Percentiles rank a stretch among this genome's conserved stretches.
These are phyloP conservation scores for Pochonia chlamydosporia DNA, from an alignment of 2,329 filamentous ascomycete genomes.

Conservation along the genomic window DNA sequence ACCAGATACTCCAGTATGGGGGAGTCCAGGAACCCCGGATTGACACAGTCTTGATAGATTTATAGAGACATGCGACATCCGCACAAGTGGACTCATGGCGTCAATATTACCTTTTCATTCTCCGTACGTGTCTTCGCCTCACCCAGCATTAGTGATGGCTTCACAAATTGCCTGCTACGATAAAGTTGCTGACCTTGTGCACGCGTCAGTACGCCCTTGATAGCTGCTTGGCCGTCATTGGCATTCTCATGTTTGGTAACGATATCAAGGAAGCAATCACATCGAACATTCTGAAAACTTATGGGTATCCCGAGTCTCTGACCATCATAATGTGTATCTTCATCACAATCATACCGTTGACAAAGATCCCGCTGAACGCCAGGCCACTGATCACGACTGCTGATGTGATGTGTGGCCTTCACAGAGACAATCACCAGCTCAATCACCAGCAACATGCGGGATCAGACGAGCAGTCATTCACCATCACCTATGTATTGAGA, in stretches of 20 bases:
- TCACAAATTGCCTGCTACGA: background rate
- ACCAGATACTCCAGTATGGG: background rate
- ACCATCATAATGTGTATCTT: conserved; percentile 79
- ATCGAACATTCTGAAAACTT: conserved; percentile 72
- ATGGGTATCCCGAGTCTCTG: conserved; percentile 66
- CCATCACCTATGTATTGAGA: conserved; percentile 43
- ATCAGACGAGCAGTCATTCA: conserved; percentile 33
- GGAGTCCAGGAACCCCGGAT: background rate
- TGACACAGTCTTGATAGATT: conserved; percentile 34
- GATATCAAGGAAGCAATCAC: conserved; percentile 85
- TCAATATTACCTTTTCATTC: conserved; percentile 78
- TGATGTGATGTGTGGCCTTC: conserved; percentile 74
- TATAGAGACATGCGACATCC: conserved; percentile 66
- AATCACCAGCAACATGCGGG: conserved; percentile 28
- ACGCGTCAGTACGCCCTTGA: conserved; percentile 65
- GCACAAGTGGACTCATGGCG: conserved; percentile 68
- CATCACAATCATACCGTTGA: conserved; percentile 88
- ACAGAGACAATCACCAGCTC: conserved; percentile 33
- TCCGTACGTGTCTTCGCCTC: conserved; percentile 45
- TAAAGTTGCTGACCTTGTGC: background rate
- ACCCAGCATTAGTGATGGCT: background rate
- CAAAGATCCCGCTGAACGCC: conserved; percentile 88
- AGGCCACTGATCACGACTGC: conserved; percentile 81
- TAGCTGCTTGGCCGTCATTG: conserved; percentile 72
- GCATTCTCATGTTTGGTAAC: conserved; percentile 92